Evolutionary conservation across 2,329 filamentous ascomycete genomes (phyloP).

Genomic region (Metarhizium album): DNA sequence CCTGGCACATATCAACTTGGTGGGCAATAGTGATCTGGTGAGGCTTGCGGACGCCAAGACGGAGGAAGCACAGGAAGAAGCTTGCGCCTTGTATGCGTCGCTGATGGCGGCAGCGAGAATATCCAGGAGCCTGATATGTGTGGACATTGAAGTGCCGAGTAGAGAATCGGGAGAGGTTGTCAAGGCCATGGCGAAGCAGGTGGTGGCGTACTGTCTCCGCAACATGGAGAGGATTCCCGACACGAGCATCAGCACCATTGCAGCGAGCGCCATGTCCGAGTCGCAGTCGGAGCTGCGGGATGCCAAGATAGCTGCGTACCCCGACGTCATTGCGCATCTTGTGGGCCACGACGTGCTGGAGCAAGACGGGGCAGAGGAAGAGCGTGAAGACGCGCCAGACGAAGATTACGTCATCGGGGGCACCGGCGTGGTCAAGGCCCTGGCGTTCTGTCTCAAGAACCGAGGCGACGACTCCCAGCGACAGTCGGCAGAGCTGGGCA

Average conservation of each 20-base stretch:
- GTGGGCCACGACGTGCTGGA: slow-evolving; percentile 56
- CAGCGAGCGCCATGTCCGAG: slow-evolving; percentile 32
- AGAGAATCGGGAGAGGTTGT: slow-evolving; percentile 79
- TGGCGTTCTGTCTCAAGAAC: slow-evolving; percentile 83
- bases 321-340: slow-evolving; percentile 77
- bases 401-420: slow-evolving; percentile 95
- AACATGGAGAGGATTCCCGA: slow-evolving; percentile 79
- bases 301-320: slow-evolving; percentile 36
- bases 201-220: slow-evolving; percentile 85
- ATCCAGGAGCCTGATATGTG: slow-evolving; percentile 71
- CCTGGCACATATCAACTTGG: slow-evolving; percentile 76
- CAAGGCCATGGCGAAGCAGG: slow-evolving; percentile 83
- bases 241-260: slow-evolving; percentile 42
- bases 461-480: slow-evolving; percentile 50
- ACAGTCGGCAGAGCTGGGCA: slow-evolving; percentile 40
- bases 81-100: slow-evolving; percentile 85
- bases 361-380: slow-evolving; percentile 43
- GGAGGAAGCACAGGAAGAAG: slow-evolving; percentile 78
- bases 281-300: slow-evolving; percentile 19
- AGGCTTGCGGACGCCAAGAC: slow-evolving; percentile 64
- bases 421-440: slow-evolving; percentile 86
- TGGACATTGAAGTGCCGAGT: slow-evolving; percentile 83
- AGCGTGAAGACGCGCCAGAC: slow-evolving; percentile 63
- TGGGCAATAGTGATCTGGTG: slow-evolving; percentile 67
- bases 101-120: slow-evolving; percentile 79